Evolutionary conservation across 169 alveolate genomes (phyloP), one percentile per base, ranked within the genome.

Genomic region (Babesia caballi): DNA sequence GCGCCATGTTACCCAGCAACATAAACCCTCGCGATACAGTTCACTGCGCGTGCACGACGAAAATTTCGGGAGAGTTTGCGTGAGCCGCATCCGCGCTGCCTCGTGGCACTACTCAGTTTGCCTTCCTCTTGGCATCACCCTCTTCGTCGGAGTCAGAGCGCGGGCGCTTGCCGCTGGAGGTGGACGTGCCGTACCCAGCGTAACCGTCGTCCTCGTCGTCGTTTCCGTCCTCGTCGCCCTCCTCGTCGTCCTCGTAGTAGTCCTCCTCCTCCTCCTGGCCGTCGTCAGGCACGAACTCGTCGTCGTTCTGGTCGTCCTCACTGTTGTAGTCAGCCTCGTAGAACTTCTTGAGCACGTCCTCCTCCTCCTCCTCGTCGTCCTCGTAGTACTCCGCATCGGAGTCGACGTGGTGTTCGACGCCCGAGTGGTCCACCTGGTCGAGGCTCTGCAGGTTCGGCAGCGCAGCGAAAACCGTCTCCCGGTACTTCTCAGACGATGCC

Each of bases 221-320:
- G 36, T 83, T 82, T 40, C 76, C 89, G 4, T 54, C 84, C 28
- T 91, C 92, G 38, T 84, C 93, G 12, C 82, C 94, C 19, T 91
- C 93, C 27, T 85, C 85, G 8, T 82, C 92, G 19, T 82, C 89
- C 46, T 91, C 95, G 44, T 68, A 69, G 42, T 76, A 89, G 46
- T 82, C 85, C 61, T 90, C 95, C 19, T 91, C 96, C 54, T 88
- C 96, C 15, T 88, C 96, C 0, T 72, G 86, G 25, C 84, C 92
- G 50, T 86, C 90, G 49, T 85, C 94, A 6, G 96, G 96, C 38
- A 85, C 94, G 46, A 91, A 91, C 52, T 92, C 96, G 17, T 91
- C 96, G 53, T 89, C 95, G 46, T 91, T 96, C 35, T 89, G 91
- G 23, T 88, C 95, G 66, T 92, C 96, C n/a, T 92, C 94, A 27